phyloP scores from a whole-genome alignment of 2,329 filamentous ascomycete species.

The Neofusicoccum kwambonambiense region DNA sequence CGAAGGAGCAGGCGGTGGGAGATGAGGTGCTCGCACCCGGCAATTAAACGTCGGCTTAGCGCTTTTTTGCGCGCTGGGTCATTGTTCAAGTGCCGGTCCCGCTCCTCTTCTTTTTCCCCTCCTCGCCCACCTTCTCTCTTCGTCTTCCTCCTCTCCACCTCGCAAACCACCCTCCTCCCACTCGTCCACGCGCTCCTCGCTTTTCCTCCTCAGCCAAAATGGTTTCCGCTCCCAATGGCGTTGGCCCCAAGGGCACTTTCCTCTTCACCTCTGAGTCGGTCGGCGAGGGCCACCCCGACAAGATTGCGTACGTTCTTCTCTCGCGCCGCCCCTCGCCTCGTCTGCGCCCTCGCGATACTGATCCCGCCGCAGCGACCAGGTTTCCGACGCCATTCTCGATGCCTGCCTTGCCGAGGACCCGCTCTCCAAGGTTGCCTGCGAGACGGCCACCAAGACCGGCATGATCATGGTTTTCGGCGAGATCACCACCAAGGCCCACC shows the following conservation, averaged over 20 bases:
- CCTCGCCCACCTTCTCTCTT: conserved; percentile 23
- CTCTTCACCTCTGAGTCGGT: conserved; percentile 55
- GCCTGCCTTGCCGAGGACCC: conserved; percentile 93
- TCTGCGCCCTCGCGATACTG: background rate
- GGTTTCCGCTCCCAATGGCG: conserved; percentile 17
- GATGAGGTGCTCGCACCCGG: conserved; percentile 18
- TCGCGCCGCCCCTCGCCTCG: background rate
- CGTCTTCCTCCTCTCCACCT: conserved; percentile 23
- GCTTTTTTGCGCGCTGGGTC: background rate
- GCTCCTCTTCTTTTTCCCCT: conserved; percentile 23
- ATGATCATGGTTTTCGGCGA: conserved; percentile 87
- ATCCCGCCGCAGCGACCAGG: conserved; percentile 67
- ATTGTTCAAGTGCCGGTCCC: conserved; percentile 21
- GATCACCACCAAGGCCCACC: conserved; percentile 91
- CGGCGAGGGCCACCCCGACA: conserved; percentile 72
- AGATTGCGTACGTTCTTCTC: conserved; percentile 67
- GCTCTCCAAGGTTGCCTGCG: conserved; percentile 96
- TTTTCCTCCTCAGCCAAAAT: conserved; percentile 3
- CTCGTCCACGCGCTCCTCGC: background rate
- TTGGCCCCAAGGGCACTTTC: conserved; percentile 35
- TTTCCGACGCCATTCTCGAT: conserved; percentile 97
- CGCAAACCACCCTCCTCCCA: background rate
- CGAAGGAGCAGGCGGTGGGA: conserved; percentile 2
- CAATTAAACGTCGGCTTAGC: conserved; percentile 13
- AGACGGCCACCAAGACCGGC: conserved; percentile 99